phyloP scores from a whole-genome alignment of 2,329 filamentous ascomycete species.

The Neurospora sp. region DNA sequence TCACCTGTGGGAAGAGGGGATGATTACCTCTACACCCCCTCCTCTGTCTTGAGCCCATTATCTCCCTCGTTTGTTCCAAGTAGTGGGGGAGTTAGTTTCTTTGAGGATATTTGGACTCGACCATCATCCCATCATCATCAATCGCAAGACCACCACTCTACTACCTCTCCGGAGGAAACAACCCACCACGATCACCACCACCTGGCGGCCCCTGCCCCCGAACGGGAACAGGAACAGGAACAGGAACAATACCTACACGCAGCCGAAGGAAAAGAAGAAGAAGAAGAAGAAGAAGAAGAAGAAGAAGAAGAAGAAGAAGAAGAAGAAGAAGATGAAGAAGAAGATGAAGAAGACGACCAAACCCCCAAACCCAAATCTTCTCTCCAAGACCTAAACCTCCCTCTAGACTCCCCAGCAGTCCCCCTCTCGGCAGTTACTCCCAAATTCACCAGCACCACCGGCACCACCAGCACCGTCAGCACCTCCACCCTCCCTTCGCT shows the following conservation, averaged over 20 bases:
- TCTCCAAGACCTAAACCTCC: not conserved
- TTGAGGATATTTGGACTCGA: slow-evolving; percentile 9
- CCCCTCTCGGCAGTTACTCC: not conserved
- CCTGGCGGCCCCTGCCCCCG: not conserved
- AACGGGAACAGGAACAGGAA: not conserved
- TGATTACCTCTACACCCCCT: not conserved
- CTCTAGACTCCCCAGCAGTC: not conserved
- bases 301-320: not conserved
- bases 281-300: not conserved
- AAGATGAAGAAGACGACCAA: not conserved
- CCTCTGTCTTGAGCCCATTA: slow-evolving; percentile 9
- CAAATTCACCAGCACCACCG: not conserved
- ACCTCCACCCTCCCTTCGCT: not conserved
- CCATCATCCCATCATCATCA: not conserved
- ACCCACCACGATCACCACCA: not conserved
- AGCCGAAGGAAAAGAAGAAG: not conserved
- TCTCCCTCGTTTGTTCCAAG: slow-evolving; percentile 11
- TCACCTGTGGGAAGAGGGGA: no score
- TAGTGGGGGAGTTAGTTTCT: not conserved
- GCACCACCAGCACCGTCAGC: not conserved
- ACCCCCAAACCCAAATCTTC: not conserved
- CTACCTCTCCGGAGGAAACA: not conserved
- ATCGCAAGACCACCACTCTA: not conserved
- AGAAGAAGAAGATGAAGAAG: no score
- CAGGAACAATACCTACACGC: no score